Evolutionary conservation across 1,139 yeast genomes (phyloP), one percentile per base, ranked within the genome.

Genomic region (Yamadazyma friedrichii): DNA sequence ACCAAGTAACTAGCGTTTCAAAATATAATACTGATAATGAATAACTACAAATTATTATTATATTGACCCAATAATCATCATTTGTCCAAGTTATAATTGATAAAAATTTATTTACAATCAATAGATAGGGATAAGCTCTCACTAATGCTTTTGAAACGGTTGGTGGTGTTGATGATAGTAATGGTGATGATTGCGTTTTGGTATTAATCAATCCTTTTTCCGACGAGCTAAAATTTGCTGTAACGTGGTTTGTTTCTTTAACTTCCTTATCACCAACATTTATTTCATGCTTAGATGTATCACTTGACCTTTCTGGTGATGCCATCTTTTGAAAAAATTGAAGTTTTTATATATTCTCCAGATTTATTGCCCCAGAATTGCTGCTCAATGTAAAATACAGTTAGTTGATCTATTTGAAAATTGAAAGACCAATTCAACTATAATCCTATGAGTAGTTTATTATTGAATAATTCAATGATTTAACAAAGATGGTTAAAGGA

Each of bases 1-100:
- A 72, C 75, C 88, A 89, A 20, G 80, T 78, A 34, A 88, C 76
- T 44, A 89, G 64, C 20, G 70, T 64, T 55, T 88, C 94, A 57
- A 86, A 85, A 61, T 91, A 88, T 25, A 86, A 64, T 24, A 88
- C 88, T 9, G 76, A 57, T 9, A 85, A 66, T 1, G 81, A 67
- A 61, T 78, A 84, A 12, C 73, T 51, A 16, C 81, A 67, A 25
- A 86, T 78, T 33, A 85, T 55, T 27, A 88, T 70, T 22, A 87
- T 67, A 51, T 89, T 82, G 45, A 84, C 66, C 88, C 94, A 88
- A 36, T 77, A 73, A 60, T 88, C 95, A 33, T 85, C 91, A 46
- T 84, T 83, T 2, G 97, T 88, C 98, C 98, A 93, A 0, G 98
- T 91, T 25, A 87, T 62, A 26, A 91, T 72, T 29, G 89, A 80